A percentile compares a stretch with the other conserved stretches of the same genome.
These are phyloP conservation scores for Saccharomycopsis sp. DNA, from an alignment of 805 yeast genomes.

Conservation along the genomic window DNA sequence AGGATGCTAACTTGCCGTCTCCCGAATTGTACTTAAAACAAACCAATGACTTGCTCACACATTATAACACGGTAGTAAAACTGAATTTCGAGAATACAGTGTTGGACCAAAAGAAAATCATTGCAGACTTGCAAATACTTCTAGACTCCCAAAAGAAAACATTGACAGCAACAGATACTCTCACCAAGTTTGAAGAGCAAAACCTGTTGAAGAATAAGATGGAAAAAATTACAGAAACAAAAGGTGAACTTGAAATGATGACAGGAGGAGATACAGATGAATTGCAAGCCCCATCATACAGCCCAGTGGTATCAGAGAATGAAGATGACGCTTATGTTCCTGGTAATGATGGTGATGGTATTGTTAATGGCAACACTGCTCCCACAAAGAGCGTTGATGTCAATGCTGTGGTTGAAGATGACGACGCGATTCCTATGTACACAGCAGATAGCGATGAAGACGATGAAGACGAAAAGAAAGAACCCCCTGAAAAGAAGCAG, in stretches of 20 bases:
- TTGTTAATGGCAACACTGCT: no score
- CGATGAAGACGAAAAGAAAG: neutral
- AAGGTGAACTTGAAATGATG: constrained; percentile 25
- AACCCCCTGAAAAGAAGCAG: constrained; percentile 1
- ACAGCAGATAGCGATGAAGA: constrained; percentile 1
- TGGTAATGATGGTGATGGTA: no score
- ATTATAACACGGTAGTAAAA: constrained; percentile 12
- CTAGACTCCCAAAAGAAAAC: constrained; percentile 4
- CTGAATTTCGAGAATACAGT: neutral
- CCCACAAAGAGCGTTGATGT: no score
- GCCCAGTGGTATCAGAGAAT: constrained; percentile 17
- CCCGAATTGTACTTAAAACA: constrained; percentile 26
- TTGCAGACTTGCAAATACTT: constrained; percentile 10
- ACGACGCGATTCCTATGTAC: constrained; percentile 1
- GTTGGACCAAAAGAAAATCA: neutral
- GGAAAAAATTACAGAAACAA: constrained; percentile 25
- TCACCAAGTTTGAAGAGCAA: constrained; percentile 21
- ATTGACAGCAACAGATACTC: neutral
- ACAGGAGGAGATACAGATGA: constrained; percentile 5
- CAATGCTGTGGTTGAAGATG: constrained; percentile 1
- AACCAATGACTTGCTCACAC: constrained; percentile 21
- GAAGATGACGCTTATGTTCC: neutral
- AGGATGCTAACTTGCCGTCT: constrained; percentile 27
- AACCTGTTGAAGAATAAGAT: constrained; percentile 24
- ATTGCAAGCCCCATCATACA: neutral